phyloP scores from a whole-genome alignment of 1,139 yeast species.

The Geotrichum fermentans region DNA sequence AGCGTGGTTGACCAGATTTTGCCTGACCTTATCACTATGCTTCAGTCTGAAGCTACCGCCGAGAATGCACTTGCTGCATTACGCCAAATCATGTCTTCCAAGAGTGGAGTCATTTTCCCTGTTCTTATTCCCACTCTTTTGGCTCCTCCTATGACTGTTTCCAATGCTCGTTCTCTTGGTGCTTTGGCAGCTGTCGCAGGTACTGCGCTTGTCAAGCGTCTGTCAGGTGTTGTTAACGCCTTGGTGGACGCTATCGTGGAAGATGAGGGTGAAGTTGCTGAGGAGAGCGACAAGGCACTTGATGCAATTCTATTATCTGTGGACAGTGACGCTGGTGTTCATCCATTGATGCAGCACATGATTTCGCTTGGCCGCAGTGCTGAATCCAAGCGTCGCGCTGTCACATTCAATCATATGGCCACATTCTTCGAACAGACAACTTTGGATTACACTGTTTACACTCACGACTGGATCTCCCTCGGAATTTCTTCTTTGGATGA shows the following conservation, averaged over 20 bases:
- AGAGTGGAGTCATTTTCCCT: slow-evolving; percentile 90
- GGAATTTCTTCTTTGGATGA: slow-evolving; percentile 74
- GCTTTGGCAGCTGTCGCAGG: slow-evolving; percentile 92
- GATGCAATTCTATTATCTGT: slow-evolving; percentile 68
- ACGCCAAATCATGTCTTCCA: slow-evolving; percentile 86
- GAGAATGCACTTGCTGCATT: slow-evolving; percentile 82
- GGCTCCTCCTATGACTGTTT: slow-evolving; percentile 72
- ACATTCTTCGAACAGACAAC: slow-evolving; percentile 61
- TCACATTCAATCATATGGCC: slow-evolving; percentile 65
- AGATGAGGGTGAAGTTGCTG: slow-evolving; percentile 35
- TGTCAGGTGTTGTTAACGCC: slow-evolving; percentile 66
- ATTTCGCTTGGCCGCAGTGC: slow-evolving; percentile 64
- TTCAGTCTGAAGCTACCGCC: slow-evolving; percentile 51
- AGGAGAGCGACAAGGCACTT: slow-evolving; percentile 41
- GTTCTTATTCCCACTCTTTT: slow-evolving; percentile 81
- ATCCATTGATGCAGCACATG: slow-evolving; percentile 78
- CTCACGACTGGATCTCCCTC: slow-evolving; percentile 68
- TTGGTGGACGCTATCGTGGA: slow-evolving; percentile 58
- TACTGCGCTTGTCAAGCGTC: slow-evolving; percentile 65
- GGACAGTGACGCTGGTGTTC: slow-evolving; percentile 74
- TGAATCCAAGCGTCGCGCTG: slow-evolving; percentile 59
- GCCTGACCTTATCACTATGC: slow-evolving; percentile 73
- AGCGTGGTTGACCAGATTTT: slow-evolving; percentile 81
- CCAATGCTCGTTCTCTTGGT: slow-evolving; percentile 83
- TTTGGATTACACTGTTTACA: slow-evolving; percentile 68